phyloP scores from a whole-genome alignment of 352 stramenopile species.

The Pythium monospermum region DNA sequence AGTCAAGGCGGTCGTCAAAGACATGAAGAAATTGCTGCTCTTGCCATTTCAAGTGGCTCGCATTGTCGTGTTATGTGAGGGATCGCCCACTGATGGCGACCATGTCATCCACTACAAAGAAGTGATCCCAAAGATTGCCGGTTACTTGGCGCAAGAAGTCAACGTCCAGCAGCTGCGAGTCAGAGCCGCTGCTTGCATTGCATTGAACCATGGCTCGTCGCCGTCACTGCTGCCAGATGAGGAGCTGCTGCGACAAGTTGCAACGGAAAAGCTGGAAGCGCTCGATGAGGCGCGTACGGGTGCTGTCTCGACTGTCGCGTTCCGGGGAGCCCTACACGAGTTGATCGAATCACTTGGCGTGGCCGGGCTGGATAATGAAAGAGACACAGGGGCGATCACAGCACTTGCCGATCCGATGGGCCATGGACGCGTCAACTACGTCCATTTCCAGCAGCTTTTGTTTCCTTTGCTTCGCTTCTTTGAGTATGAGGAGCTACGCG shows the following conservation, averaged over 20 bases:
- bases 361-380: slow-evolving; percentile 17
- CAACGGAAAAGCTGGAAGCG: slow-evolving; percentile 30
- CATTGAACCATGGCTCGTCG: slow-evolving; percentile 3
- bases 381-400: slow-evolving; percentile 27
- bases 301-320: slow-evolving; percentile 32
- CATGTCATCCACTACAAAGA: slow-evolving; percentile 44
- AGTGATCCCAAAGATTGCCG: slow-evolving; percentile 26
- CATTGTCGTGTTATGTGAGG: slow-evolving; percentile 28
- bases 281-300: slow-evolving; percentile 30
- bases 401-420: slow-evolving; percentile 39
- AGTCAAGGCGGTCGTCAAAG: slow-evolving; percentile 32
- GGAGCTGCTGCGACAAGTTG: slow-evolving; percentile 24
- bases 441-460: slow-evolving; percentile 47
- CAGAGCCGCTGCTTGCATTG: slow-evolving; percentile 15
- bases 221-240: slow-evolving; percentile 5
- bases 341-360: slow-evolving; percentile 18
- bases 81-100: slow-evolving; percentile 14
- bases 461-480: slow-evolving; percentile 37
- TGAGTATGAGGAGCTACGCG: slow-evolving; percentile 24
- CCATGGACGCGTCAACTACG: slow-evolving; percentile 55
- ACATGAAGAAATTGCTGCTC: slow-evolving; percentile 52
- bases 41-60: slow-evolving; percentile 45
- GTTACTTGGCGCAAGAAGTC: slow-evolving; percentile 28
- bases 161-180: slow-evolving; percentile 23
- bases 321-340: slow-evolving; percentile 25